These are phyloP conservation scores for Arachis hypogaea DNA, from an alignment of 306 rosid species.

Conservation along the genomic window DNA sequence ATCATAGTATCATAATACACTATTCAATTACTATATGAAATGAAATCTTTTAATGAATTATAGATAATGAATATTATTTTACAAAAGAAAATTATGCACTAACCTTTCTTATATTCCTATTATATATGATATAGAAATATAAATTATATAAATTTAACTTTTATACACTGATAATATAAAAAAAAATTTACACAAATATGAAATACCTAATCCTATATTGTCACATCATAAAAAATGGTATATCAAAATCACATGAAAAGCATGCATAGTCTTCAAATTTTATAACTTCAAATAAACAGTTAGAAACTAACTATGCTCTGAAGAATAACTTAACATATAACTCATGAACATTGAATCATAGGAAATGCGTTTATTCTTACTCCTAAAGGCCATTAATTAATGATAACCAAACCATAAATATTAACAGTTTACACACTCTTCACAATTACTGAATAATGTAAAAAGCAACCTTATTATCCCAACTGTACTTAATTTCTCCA, in stretches of 20 bases:
- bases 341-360: constrained; percentile 29
- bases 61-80: no score
- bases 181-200: no score
- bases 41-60: no score
- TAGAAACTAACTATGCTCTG: constrained; percentile 18
- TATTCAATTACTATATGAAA: no score
- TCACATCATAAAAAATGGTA: no score
- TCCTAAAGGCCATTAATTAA: constrained; percentile 32
- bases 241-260: not conserved
- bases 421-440: constrained; percentile 32
- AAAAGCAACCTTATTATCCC: constrained; percentile 2
- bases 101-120: no score
- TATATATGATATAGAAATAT: no score
- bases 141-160: no score
- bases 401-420: constrained; percentile 24
- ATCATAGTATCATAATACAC: no score
- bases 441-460: constrained; percentile 16
- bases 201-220: no score
- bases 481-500: constrained; percentile 6
- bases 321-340: constrained; percentile 32
- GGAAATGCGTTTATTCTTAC: constrained; percentile 15
- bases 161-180: no score
- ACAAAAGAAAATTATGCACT: no score
- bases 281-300: not conserved
- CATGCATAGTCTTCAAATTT: not conserved